A percentile compares a stretch with the other conserved stretches of the same genome.
phyloP scores from a whole-genome alignment of 768 basidiomycete species.

The Bullera alba region DNA sequence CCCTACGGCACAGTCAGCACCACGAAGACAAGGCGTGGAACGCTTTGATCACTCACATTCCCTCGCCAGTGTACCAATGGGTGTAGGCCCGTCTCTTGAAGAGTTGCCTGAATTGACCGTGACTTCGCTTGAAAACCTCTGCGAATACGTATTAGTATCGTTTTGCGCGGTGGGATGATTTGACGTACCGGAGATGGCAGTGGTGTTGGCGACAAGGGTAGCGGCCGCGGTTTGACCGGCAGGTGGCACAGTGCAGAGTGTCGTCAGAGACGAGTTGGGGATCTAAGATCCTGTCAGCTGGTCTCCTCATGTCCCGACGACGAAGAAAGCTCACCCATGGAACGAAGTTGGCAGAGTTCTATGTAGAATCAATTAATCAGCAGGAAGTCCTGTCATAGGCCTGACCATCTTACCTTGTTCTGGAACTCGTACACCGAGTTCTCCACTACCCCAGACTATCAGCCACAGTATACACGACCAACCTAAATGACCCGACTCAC shows the following conservation, averaged over 20 bases:
- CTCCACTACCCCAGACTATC: conserved; percentile 17
- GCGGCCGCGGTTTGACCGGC: conserved; percentile 31
- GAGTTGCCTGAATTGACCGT: conserved; percentile 33
- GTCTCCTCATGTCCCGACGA: neutral
- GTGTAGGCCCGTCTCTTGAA: conserved; percentile 36
- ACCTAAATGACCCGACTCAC: conserved; percentile 9
- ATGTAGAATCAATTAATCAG: neutral
- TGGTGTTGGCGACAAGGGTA: conserved; percentile 41
- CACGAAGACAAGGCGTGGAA: neutral
- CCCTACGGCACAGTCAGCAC: conserved; percentile 4
- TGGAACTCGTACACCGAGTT: conserved; percentile 31
- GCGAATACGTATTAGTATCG: neutral
- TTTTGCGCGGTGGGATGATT: neutral
- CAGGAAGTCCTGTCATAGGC: too few species aligned
- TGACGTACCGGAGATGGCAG: conserved; percentile 29
- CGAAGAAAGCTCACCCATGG: conserved; percentile 27
- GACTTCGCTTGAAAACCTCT: conserved; percentile 41
- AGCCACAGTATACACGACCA: conserved; percentile 1
- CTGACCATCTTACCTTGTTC: conserved; percentile 16
- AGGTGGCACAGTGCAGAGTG: conserved; percentile 35
- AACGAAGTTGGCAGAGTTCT: conserved; percentile 37
- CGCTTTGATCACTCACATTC: conserved; percentile 18
- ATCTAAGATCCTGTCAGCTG: conserved; percentile 15
- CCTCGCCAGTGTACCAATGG: conserved; percentile 40
- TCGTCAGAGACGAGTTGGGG: conserved; percentile 35